Evolutionary conservation across 2,329 filamentous ascomycete species (phyloP), one percentile per base, ranked within the genome.

Genomic region (Sporothrix protearum): DNA sequence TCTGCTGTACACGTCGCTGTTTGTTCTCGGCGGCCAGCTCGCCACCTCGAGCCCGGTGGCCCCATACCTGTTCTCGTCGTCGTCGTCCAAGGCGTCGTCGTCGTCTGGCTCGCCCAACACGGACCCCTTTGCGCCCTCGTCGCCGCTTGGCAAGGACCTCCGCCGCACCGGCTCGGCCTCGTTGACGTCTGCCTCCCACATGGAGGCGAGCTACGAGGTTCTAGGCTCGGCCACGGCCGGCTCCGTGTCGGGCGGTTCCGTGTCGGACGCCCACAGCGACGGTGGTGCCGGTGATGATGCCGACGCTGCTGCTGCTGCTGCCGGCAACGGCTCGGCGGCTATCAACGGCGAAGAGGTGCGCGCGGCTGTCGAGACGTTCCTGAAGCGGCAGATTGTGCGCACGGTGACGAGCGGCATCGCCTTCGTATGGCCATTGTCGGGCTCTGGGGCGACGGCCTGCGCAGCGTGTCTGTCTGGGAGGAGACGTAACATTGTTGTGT

Each of bases 1-100:
- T 79, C 89, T 97, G 33, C 81, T 97, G 72, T 97, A 96, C 89
- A 93, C 93, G 16, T 89, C 90, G 2, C 81, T 93, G 33, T 86
- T 94, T 71, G 87, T 89, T 57, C 83, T 86, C 51, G 82, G 92
- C 51, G 88, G 92, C 59, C 85, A 86, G 28, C 83, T 87, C 59
- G 84, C 81, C 68, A 83, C 85, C 36, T 81, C 83, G 55, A 84
- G 86, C 71, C 79, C 81, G 30, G 77, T 88, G 53, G 80, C 85
- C 19, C 84, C 86, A 1, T 80, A 80, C 73, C 76, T 85, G 73
- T 80, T 81, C 61, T 63, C 73, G 33, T 73, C 77, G 33, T 73
- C 77, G 66, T 63, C 67, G 49, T 66, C 25, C 47, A 64, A 74
- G 45, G 16, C 76, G 76, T 49, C 77, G 77, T 33, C 75, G 73